Percentiles rank a stretch among this genome's conserved stretches.
Conservation (phyloP, 2,329 filamentous ascomycete genomes). For the Periconia digitata region DNA sequence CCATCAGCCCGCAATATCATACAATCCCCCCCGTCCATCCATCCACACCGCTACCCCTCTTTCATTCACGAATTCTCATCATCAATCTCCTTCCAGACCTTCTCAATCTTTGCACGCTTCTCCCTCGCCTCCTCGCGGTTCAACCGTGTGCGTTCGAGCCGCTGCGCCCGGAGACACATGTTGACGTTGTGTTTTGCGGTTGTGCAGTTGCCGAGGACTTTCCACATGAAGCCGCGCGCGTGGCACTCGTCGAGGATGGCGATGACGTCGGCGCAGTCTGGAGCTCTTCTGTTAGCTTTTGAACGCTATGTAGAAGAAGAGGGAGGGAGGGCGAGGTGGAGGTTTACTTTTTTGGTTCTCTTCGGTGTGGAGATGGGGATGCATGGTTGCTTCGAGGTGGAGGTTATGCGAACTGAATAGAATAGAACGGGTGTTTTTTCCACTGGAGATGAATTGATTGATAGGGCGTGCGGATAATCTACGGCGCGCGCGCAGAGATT, state of each 20-base stretch:
- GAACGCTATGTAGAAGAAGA: conserved; percentile 2
- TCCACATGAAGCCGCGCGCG: conserved; percentile 87
- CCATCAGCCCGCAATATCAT: too few relatives aligned
- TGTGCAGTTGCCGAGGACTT: conserved; percentile 88
- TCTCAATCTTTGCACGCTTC: conserved; percentile 73
- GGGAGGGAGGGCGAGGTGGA: background rate
- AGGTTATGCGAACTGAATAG: background rate
- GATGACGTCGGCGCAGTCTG: conserved; percentile 95
- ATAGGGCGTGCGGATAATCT: background rate
- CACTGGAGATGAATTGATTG: background rate
- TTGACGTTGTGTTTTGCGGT: conserved; percentile 81
- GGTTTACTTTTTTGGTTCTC: conserved; percentile 74
- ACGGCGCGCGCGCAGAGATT: background rate
- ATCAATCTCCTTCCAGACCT: conserved; percentile 78
- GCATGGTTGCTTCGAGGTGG: conserved; percentile 63
- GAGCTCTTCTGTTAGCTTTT: conserved; percentile 10
- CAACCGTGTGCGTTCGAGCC: conserved; percentile 72
- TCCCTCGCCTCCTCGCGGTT: conserved; percentile 71
- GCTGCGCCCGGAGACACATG: conserved; percentile 78
- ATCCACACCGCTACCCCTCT: background rate
- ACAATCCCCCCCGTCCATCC: conserved; percentile 5
- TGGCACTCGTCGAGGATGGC: conserved; percentile 94
- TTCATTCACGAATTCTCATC: conserved; percentile 56
- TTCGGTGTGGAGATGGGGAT: conserved; percentile 95
- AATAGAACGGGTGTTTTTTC: background rate